phyloP scores from a whole-genome alignment of 192 early-diverging fungal genomes.

The Coemansia sp. region DNA sequence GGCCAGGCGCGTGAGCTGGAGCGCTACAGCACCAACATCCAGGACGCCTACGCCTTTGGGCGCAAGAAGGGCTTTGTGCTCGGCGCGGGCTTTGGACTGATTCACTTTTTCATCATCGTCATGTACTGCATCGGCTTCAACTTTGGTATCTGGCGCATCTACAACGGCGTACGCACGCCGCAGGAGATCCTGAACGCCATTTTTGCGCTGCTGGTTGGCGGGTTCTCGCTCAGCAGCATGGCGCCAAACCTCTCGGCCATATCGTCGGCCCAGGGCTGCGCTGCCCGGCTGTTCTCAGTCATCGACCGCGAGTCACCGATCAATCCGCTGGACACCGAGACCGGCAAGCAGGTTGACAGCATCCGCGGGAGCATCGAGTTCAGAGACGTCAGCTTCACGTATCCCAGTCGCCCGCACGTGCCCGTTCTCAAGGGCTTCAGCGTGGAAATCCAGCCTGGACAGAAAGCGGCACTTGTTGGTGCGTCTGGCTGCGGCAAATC shows the following conservation, averaged over 20 bases:
- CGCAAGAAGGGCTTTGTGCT: slow-evolving; percentile 61
- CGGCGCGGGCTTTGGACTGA: slow-evolving; percentile 68
- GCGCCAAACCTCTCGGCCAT: slow-evolving; percentile 72
- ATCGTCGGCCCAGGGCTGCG: slow-evolving; percentile 73
- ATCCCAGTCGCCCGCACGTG: slow-evolving; percentile 80
- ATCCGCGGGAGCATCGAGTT: slow-evolving; percentile 69
- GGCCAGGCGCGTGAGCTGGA: slow-evolving; percentile 67
- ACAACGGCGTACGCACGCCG: slow-evolving; percentile 39
- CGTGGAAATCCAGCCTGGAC: slow-evolving; percentile 69
- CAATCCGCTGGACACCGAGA: slow-evolving; percentile 53
- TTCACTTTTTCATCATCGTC: slow-evolving; percentile 72
- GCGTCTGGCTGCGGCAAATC: slow-evolving; percentile 82
- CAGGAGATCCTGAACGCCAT: slow-evolving; percentile 76
- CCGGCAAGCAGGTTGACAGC: slow-evolving; percentile 38
- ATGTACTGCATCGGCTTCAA: slow-evolving; percentile 77
- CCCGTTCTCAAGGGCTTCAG: slow-evolving; percentile 71
- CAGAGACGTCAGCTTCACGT: slow-evolving; percentile 74
- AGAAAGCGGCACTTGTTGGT: slow-evolving; percentile 84
- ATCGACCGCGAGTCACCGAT: slow-evolving; percentile 82
- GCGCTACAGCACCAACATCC: slow-evolving; percentile 64
- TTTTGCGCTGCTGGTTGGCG: slow-evolving; percentile 82
- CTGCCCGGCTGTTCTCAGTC: slow-evolving; percentile 70
- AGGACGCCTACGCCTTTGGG: slow-evolving; percentile 64
- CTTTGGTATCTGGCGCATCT: slow-evolving; percentile 67
- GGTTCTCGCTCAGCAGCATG: slow-evolving; percentile 64